Conservation (phyloP, 2,329 filamentous ascomycete genomes). For the Hypoxylon sp. region DNA sequence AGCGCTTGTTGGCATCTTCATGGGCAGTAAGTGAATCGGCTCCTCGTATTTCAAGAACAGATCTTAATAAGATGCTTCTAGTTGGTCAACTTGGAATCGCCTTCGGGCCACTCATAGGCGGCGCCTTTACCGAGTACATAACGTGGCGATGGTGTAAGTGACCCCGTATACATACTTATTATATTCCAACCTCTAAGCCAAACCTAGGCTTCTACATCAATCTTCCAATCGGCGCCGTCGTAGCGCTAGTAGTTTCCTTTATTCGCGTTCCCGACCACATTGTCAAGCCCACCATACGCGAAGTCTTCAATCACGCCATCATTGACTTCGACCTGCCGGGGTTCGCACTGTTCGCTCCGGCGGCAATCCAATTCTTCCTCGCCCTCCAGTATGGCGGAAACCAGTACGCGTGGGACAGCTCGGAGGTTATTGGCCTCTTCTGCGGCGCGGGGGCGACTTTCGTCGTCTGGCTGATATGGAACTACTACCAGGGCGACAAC, state of each 20-base stretch:
- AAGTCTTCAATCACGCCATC: conserved; percentile 44
- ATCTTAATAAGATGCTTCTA: background rate
- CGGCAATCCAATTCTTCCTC: conserved; percentile 61
- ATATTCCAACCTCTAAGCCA: background rate
- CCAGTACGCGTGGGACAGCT: conserved; percentile 58
- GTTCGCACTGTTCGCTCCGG: conserved; percentile 59
- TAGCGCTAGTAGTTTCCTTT: conserved; percentile 52
- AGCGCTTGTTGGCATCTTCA: conserved; percentile 19
- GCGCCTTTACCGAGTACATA: conserved; percentile 58
- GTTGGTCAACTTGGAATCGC: conserved; percentile 35
- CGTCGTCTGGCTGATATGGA: conserved; percentile 56
- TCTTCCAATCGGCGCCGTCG: conserved; percentile 59
- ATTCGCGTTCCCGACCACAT: conserved; percentile 57
- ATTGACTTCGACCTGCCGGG: conserved; percentile 59
- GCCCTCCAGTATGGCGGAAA: conserved; percentile 62
- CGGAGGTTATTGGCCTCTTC: conserved; percentile 59
- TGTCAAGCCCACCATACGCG: conserved; percentile 16
- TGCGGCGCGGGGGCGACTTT: conserved; percentile 53
- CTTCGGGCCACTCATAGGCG: conserved; percentile 61
- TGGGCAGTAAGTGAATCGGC: conserved; percentile 21
- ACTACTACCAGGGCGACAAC: conserved; percentile 57
- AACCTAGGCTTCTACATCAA: conserved; percentile 62
- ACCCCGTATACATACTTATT: background rate
- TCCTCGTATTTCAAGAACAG: background rate
- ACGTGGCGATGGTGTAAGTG: conserved; percentile 64